A percentile compares a stretch with the other conserved stretches of the same genome.
These are phyloP conservation scores for Tuber magnatum DNA, from an alignment of 495 filamentous ascomycete species.

Conservation along the genomic window DNA sequence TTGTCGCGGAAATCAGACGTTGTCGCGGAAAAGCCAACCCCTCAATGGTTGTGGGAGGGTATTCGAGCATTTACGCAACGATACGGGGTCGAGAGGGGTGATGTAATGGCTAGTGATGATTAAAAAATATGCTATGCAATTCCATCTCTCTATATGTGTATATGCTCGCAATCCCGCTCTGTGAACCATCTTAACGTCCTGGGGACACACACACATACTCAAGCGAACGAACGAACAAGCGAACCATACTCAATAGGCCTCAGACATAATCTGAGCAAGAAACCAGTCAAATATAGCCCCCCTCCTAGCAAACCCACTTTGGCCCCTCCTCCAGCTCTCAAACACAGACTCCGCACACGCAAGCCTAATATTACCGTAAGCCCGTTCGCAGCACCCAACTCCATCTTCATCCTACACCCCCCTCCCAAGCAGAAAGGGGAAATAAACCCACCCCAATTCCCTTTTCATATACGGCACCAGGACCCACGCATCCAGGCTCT, in stretches of 20 bases:
- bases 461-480: slow-evolving; percentile 11
- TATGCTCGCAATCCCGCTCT: not conserved
- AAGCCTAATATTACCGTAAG: slow-evolving; percentile 17
- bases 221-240: not conserved
- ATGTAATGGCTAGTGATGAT: not conserved
- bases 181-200: not conserved
- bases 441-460: slow-evolving; percentile 15
- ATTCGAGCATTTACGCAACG: slow-evolving; percentile 52
- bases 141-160: not conserved
- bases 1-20: slow-evolving; percentile 74
- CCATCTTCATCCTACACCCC: slow-evolving; percentile 16
- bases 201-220: not conserved
- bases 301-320: slow-evolving; percentile 19
- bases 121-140: not conserved
- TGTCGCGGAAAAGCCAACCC: slow-evolving; percentile 71
- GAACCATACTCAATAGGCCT: not conserved
- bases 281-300: slow-evolving; percentile 16
- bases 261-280: not conserved
- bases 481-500: slow-evolving; percentile 3
- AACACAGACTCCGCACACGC: slow-evolving; percentile 13
- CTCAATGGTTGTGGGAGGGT: slow-evolving; percentile 68
- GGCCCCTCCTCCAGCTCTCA: not conserved
- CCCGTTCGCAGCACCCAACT: slow-evolving; percentile 5
- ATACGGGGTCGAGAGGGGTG: slow-evolving; percentile 5
- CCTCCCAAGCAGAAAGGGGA: too few relatives aligned